Evolutionary conservation across 2,329 filamentous ascomycete species (phyloP).

Genomic region (Ophiocordyceps camponoti-floridani): DNA sequence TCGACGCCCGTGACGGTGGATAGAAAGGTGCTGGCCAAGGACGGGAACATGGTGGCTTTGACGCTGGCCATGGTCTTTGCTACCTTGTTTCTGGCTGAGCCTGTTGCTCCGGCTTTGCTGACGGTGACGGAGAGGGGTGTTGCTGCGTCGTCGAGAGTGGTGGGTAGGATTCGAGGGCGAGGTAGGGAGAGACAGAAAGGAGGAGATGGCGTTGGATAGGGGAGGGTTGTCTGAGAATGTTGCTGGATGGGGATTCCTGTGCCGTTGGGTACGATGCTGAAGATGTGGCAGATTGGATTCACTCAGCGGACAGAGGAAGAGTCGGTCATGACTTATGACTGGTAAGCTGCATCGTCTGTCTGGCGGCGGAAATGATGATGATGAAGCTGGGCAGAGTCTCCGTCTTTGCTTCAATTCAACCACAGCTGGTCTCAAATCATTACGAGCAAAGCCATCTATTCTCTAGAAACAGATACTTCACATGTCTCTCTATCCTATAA

Average conservation of each 20-base stretch:
- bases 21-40: conserved; percentile 2
- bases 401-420: no score
- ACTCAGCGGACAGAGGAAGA: no score
- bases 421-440: no score
- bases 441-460: no score
- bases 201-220: not conserved
- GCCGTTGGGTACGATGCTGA: no score
- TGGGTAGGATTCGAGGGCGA: not conserved
- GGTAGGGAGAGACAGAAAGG: not conserved
- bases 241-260: not conserved
- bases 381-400: no score
- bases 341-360: no score
- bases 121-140: conserved; percentile 3
- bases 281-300: no score
- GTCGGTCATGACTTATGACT: no score
- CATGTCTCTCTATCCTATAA: no score
- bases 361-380: no score
- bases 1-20: conserved; percentile 6
- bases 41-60: conserved; percentile 4
- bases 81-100: conserved; percentile 6
- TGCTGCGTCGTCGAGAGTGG: not conserved
- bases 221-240: not conserved
- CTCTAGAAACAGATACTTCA: no score
- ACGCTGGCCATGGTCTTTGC: conserved; percentile 7
- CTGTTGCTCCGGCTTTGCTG: conserved; percentile 5